Percentiles rank a stretch among this genome's conserved stretches.
Conservation (phyloP, 2,329 filamentous ascomycete genomes). For the Pezicula carpinea region DNA sequence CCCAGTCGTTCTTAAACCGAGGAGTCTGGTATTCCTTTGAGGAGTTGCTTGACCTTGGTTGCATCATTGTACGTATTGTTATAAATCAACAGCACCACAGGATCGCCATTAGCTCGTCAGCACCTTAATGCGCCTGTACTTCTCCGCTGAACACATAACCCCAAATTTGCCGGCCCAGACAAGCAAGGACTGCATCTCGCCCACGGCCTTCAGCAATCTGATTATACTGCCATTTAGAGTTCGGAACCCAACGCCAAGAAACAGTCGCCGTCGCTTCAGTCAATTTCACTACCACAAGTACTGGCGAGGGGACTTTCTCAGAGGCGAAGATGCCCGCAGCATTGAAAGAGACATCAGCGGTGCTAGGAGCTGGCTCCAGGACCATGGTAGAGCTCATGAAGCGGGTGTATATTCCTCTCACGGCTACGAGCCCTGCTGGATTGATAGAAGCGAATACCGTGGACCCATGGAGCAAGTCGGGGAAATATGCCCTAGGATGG, state of each 20-base stretch:
- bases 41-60: conserved; percentile 8
- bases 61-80: conserved; percentile 11
- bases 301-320: not conserved
- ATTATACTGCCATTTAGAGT: no score
- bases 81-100: conserved; percentile 10
- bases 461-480: conserved; percentile 77
- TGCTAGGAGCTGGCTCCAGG: conserved; percentile 18
- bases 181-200: no score
- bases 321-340: conserved; percentile 7
- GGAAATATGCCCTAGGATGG: conserved; percentile 83
- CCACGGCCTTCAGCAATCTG: no score
- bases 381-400: conserved; percentile 25
- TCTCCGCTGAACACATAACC: not conserved
- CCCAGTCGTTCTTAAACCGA: conserved; percentile 26
- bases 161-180: not conserved
- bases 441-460: conserved; percentile 57
- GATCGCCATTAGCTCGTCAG: not conserved
- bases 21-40: conserved; percentile 34
- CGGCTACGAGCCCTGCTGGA: conserved; percentile 54
- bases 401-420: conserved; percentile 57
- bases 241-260: no score
- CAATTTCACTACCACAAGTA: not conserved
- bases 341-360: conserved; percentile 11
- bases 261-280: not conserved
- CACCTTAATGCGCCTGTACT: not conserved